Conservation (phyloP, 2,329 filamentous ascomycete species). For the Colletotrichum sublineola region DNA sequence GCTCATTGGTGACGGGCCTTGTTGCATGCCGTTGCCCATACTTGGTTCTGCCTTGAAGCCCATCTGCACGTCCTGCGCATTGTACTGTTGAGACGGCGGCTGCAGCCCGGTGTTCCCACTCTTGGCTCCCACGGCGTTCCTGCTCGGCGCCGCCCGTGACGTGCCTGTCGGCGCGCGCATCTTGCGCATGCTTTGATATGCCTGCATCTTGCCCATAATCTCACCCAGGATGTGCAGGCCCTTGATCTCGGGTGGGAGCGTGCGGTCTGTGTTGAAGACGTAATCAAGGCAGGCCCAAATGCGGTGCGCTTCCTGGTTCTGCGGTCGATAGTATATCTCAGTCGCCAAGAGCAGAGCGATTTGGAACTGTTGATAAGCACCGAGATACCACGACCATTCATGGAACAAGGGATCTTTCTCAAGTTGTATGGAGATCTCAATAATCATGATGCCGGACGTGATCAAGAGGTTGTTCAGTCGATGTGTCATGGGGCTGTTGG, state of each 20-base stretch:
- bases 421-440: slow-evolving; percentile 62
- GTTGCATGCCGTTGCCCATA: slow-evolving; percentile 25
- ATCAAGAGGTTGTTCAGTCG: slow-evolving; percentile 74
- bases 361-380: slow-evolving; percentile 81
- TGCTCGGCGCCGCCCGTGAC: slow-evolving; percentile 53
- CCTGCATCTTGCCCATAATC: slow-evolving; percentile 70
- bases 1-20: slow-evolving; percentile 26
- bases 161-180: slow-evolving; percentile 65
- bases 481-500: slow-evolving; percentile 65
- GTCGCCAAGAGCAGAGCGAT: slow-evolving; percentile 76
- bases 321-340: slow-evolving; percentile 73
- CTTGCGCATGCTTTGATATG: slow-evolving; percentile 71
- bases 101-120: slow-evolving; percentile 44
- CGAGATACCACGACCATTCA: slow-evolving; percentile 78
- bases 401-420: slow-evolving; percentile 61
- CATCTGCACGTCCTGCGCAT: slow-evolving; percentile 28
- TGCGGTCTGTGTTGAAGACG: slow-evolving; percentile 73
- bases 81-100: slow-evolving; percentile 36
- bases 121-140: slow-evolving; percentile 50
- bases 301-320: slow-evolving; percentile 70
- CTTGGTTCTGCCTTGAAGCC: slow-evolving; percentile 41
- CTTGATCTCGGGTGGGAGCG: slow-evolving; percentile 68
- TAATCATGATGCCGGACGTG: slow-evolving; percentile 67
- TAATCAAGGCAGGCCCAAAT: slow-evolving; percentile 81
- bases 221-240: slow-evolving; percentile 72